phyloP scores from a whole-genome alignment of 177 flowering plant species.

The Vitis hybrid region DNA sequence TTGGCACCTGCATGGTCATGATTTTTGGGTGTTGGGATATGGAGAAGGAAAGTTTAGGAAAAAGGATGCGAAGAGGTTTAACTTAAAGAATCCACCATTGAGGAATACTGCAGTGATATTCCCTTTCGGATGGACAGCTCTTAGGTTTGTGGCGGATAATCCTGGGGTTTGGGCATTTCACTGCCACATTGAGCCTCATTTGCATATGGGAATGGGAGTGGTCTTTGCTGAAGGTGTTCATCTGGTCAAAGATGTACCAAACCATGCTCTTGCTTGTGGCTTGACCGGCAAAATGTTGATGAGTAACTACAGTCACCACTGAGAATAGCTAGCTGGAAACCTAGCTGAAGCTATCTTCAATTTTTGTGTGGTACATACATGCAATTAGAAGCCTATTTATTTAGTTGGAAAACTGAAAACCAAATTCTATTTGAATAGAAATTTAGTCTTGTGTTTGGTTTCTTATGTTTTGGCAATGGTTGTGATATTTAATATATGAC shows the following conservation, averaged over 20 bases:
- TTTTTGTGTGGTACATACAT: too few relatives aligned
- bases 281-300: slow-evolving; percentile 47
- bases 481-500: too few relatives aligned
- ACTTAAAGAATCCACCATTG: slow-evolving; percentile 71
- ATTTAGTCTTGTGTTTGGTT: too few relatives aligned
- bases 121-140: slow-evolving; percentile 88
- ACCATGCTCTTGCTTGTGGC: slow-evolving; percentile 63
- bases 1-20: slow-evolving; percentile 94
- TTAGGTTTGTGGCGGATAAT: slow-evolving; percentile 79
- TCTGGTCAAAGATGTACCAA: slow-evolving; percentile 45
- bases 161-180: slow-evolving; percentile 97
- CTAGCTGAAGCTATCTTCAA: too few relatives aligned
- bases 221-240: slow-evolving; percentile 63
- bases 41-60: slow-evolving; percentile 70
- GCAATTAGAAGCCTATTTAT: too few relatives aligned
- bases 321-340: too few relatives aligned
- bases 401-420: too few relatives aligned
- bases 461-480: too few relatives aligned
- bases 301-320: slow-evolving; percentile 2
- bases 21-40: slow-evolving; percentile 88
- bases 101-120: slow-evolving; percentile 70
- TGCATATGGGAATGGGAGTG: slow-evolving; percentile 97
- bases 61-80: slow-evolving; percentile 40
- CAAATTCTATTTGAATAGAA: too few relatives aligned
- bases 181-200: slow-evolving; percentile 91